Base-by-base conservation (phyloP, 2,329 filamentous ascomycete species). In the Bipolaris bicolor region DNA sequence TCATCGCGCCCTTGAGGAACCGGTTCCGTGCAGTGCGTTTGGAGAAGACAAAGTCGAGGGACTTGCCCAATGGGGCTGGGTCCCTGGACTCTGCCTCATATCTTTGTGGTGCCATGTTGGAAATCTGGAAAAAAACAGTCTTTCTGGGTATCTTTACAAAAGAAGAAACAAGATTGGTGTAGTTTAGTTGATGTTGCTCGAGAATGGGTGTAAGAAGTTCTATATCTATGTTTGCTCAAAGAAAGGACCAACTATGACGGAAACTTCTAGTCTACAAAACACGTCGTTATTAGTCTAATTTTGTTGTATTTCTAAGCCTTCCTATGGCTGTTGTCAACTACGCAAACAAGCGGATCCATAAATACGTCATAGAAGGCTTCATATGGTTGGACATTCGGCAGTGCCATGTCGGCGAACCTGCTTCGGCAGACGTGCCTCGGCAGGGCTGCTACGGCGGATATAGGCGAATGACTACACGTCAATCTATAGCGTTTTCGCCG, bases 1-100 rank as follows among this genome's bases (percentile, higher is more conserved):
- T 84, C 87, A 90, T 89, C 40, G 88, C 84, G 5, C 79, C 86
- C 73, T 90, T 90, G 62, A 89, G 72, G 66, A 89, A 86, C n/a
- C 86, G 80, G 69, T 90, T 90, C 40, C 82, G 82, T 1, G 86
- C 86, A 1, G 81, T 83, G 55, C 78, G 80, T 49, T 82, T 80
- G 40, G 82, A 83, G 62, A 81, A 81, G 15, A 73, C 73, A 59
- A 80, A 81, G 31, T 77, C 64, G 47, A 81, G 72, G n/a, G 79
- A 77, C 63, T 81, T 68, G 49, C 71, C 79, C 56, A 81, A 62
- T 9, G 78, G 75, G 1, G 75, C 67, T 20, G 74, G 62, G 61
- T 79, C 77, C 58, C 75, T 75, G 60, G 77, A 58, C 51, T 76
- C 71, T 49, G 78, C 75, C 55, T 78, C 70, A 62, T 76, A 81